These are phyloP conservation scores for Eremomyces bilateralis DNA, from an alignment of 495 filamentous ascomycete species.

Conservation along the genomic window DNA sequence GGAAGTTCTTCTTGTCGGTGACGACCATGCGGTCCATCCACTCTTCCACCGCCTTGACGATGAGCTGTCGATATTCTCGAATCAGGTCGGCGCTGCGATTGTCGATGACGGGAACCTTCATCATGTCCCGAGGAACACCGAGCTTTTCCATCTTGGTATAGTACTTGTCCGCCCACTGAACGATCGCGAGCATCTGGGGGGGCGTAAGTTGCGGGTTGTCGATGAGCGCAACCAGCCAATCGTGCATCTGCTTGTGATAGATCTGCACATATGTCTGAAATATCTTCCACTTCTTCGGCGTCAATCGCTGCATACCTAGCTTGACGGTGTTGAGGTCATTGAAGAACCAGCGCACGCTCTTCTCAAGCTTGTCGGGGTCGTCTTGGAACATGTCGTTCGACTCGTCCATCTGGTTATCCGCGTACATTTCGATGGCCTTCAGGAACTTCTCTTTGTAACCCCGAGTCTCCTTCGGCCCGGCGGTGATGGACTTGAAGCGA, in stretches of 20 bases:
- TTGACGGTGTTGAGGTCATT: slow-evolving; percentile 86
- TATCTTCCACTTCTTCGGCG: slow-evolving; percentile 96
- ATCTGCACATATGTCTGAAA: slow-evolving; percentile 73
- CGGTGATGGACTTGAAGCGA: slow-evolving; percentile 82
- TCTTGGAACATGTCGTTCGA: slow-evolving; percentile 53
- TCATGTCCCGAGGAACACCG: slow-evolving; percentile 37
- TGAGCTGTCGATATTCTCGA: slow-evolving; percentile 78
- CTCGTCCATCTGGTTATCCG: slow-evolving; percentile 50
- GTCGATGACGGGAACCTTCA: slow-evolving; percentile 68
- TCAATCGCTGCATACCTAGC: slow-evolving; percentile 66
- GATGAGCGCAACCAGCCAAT: slow-evolving; percentile 60
- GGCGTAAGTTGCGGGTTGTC: slow-evolving; percentile 60
- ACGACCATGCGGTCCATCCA: slow-evolving; percentile 87
- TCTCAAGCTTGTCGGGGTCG: slow-evolving; percentile 65
- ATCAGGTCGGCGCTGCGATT: slow-evolving; percentile 73
- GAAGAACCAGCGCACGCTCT: slow-evolving; percentile 84
- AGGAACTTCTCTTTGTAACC: slow-evolving; percentile 95
- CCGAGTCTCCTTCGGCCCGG: slow-evolving; percentile 72
- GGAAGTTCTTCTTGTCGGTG: slow-evolving; percentile 59
- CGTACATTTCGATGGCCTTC: slow-evolving; percentile 50
- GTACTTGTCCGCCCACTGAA: slow-evolving; percentile 91
- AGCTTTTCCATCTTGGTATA: slow-evolving; percentile 88
- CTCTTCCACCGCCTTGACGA: slow-evolving; percentile 84
- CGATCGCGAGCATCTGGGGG: slow-evolving; percentile 65
- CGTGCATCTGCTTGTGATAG: slow-evolving; percentile 87